Percentiles rank a stretch among this genome's conserved stretches.
phyloP scores from a whole-genome alignment of 2,329 filamentous ascomycete species.

The Falciphora oryzae region DNA sequence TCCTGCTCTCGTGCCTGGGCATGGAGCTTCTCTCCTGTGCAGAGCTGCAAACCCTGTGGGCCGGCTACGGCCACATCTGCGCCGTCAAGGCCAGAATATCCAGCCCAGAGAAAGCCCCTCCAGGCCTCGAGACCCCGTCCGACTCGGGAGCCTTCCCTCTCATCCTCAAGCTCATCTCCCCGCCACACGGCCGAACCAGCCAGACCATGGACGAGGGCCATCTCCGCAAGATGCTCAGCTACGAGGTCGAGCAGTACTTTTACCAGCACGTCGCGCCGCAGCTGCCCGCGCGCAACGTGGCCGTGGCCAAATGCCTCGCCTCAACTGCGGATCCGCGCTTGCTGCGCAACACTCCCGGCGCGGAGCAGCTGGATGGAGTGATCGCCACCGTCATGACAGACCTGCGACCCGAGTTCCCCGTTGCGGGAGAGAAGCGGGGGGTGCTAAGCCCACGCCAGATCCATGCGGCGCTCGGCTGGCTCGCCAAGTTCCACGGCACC shows the following conservation, averaged over 20 bases:
- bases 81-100: constrained; percentile 39
- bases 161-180: constrained; percentile 56
- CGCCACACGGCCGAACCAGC: constrained; percentile 31
- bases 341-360: constrained; percentile 18
- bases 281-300: constrained; percentile 36
- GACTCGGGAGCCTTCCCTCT: constrained; percentile 29
- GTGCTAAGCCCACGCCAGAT: constrained; percentile 43
- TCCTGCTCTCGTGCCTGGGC: constrained; percentile 33
- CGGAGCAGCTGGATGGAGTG: constrained; percentile 16
- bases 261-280: constrained; percentile 50
- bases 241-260: constrained; percentile 62
- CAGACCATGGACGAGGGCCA: constrained; percentile 50
- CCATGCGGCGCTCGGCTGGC: constrained; percentile 52
- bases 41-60: constrained; percentile 40
- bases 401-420: constrained; percentile 44
- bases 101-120: constrained; percentile 16
- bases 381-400: constrained; percentile 53
- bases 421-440: constrained; percentile 49
- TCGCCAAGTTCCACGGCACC: constrained; percentile 53
- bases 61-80: constrained; percentile 51
- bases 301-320: constrained; percentile 37
- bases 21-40: constrained; percentile 23
- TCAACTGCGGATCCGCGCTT: constrained; percentile 28
- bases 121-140: neutral
- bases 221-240: constrained; percentile 59